Percentiles rank a stretch among this genome's conserved stretches.
Evolutionary conservation across 306 rosid genomes (phyloP).

Genomic region (Acmispon strigosus): DNA sequence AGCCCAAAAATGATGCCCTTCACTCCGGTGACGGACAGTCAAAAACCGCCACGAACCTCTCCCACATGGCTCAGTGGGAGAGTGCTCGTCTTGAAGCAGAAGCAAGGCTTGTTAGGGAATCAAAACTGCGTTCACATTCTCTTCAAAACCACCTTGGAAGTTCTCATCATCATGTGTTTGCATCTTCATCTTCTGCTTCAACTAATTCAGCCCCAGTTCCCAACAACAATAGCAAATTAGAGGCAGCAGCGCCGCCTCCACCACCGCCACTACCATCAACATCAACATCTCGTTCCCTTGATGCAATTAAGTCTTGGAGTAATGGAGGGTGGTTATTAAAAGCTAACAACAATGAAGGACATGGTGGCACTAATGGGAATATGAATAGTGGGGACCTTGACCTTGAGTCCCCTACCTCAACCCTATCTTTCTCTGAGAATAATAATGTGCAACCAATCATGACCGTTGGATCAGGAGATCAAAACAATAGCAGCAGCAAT

Average conservation of each 20-base stretch:
- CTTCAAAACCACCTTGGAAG: slow-evolving; percentile 33
- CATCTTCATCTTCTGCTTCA: slow-evolving; percentile 38
- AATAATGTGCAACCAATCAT: slow-evolving; percentile 25
- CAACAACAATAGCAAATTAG: neutral
- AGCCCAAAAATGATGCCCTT: slow-evolving; percentile 74
- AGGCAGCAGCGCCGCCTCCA: neutral
- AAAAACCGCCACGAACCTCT: slow-evolving; percentile 76
- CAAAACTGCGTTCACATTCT: slow-evolving; percentile 64
- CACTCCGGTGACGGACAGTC: slow-evolving; percentile 63
- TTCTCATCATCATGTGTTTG: slow-evolving; percentile 5
- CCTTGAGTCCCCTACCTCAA: slow-evolving; percentile 86
- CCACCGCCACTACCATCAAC: neutral
- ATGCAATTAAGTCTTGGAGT: slow-evolving; percentile 29
- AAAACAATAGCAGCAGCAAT: neutral
- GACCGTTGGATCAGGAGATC: slow-evolving; percentile 33
- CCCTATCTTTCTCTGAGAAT: slow-evolving; percentile 62
- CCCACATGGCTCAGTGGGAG: slow-evolving; percentile 99
- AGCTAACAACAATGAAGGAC: slow-evolving; percentile 21
- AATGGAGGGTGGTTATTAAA: slow-evolving; percentile 42
- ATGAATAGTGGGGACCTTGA: slow-evolving; percentile 39
- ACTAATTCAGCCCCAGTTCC: neutral
- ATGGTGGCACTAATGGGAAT: neutral
- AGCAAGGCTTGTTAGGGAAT: slow-evolving; percentile 89
- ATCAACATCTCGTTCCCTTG: slow-evolving; percentile 12
- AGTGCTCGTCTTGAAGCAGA: slow-evolving; percentile 99